Evolutionary conservation across 1,284 basidiomycete genomes (phyloP), one percentile per base, ranked within the genome.

Genomic region (Cerrena zonata): DNA sequence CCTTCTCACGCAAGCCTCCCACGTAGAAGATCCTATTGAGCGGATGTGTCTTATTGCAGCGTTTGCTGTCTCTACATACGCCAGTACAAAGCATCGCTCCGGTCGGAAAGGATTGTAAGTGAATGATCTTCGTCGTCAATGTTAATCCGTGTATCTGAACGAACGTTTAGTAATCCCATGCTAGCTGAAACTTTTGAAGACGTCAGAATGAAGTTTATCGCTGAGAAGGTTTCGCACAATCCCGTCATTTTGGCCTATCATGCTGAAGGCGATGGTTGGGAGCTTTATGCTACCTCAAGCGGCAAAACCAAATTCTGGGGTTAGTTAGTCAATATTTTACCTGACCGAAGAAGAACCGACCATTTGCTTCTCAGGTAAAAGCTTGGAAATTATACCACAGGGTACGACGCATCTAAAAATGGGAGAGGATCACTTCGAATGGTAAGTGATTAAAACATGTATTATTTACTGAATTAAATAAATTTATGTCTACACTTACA

Each of bases 281-380:
- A 85, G 62, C 66, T 89, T 25, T 77, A 74, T 58, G 86, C 78
- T 37, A 89, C 84, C 1, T 85, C 82, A 27, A 77, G 79, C 56
- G 90, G 86, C 22, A 89, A 82, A 66, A 91, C 89, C 51, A 93
- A 91, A 67, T 92, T 94, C 67, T 92, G 90, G 87, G 91, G 91
- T 88, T 65, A 15, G 30, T 34, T 15, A 7, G 30, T 15, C 15
- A n/a, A n/a, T 47, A 64, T 61, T 34, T 46, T 43, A 34, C 53
- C 56, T 54, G 52, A 50, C 43, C 64, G 53, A 56, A 60, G 45
- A 53, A 54, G 55, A 43, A 52, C 56, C 39, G 51, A 45, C 15
- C 30, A 15, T 47, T 21, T 56, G 56, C 54, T 53, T 60, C 56
- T 52, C 43, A 90, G 89, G 89, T 13, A 91, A 90, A 71, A 89